These are phyloP conservation scores for Podospora sp. DNA, from an alignment of 495 filamentous ascomycete species.

Conservation along the genomic window DNA sequence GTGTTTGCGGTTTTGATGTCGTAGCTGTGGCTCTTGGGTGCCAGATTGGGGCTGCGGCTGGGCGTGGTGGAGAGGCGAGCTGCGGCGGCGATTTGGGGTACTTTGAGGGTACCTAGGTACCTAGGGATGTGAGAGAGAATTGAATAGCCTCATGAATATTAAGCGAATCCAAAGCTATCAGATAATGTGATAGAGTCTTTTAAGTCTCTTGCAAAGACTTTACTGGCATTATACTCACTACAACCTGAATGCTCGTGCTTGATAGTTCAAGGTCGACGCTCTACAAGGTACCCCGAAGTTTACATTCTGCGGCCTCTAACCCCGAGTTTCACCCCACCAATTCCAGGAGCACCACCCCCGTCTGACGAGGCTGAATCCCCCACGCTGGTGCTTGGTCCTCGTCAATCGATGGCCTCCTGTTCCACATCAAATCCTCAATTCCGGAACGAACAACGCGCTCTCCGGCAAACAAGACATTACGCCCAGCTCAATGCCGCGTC, in stretches of 20 bases:
- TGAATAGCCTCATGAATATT: no score
- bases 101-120: neutral
- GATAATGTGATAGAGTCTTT: no score
- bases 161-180: no score
- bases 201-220: no score
- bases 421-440: neutral
- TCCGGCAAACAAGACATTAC: neutral
- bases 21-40: neutral
- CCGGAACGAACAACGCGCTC: neutral
- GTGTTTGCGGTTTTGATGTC: neutral
- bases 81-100: neutral
- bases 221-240: no score
- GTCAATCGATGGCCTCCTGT: neutral
- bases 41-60: neutral
- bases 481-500: neutral
- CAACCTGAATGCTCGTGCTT: no score
- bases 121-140: neutral
- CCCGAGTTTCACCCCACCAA: neutral
- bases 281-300: neutral
- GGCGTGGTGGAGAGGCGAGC: neutral
- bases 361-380: constrained; percentile 15
- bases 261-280: neutral
- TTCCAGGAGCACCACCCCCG: neutral
- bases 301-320: neutral
- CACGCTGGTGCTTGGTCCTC: neutral